phyloP scores from a whole-genome alignment of 495 filamentous ascomycete species.

The Baudoinia panamericana region DNA sequence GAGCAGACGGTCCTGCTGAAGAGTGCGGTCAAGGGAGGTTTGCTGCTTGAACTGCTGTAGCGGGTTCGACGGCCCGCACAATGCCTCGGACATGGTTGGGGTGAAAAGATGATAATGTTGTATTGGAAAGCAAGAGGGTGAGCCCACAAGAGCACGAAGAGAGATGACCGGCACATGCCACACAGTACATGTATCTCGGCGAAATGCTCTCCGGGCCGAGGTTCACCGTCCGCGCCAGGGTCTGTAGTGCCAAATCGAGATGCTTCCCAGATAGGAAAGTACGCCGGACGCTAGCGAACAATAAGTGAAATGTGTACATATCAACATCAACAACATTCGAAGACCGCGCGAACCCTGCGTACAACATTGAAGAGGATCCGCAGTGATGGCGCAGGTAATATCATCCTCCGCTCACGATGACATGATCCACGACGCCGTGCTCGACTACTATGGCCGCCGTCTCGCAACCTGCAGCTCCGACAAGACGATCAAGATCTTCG shows the following conservation, averaged over 20 bases:
- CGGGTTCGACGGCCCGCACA: constrained; percentile 84
- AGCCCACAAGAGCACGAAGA: constrained; percentile 1
- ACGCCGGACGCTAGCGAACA: too few relatives aligned
- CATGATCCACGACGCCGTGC: constrained; percentile 98
- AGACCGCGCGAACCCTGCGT: too few relatives aligned
- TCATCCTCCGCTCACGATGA: constrained; percentile 92
- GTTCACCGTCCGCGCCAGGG: too few relatives aligned
- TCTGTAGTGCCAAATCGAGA: too few relatives aligned
- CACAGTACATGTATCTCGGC: too few relatives aligned
- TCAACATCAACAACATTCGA: too few relatives aligned
- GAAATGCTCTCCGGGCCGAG: background rate
- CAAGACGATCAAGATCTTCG: constrained; percentile 98
- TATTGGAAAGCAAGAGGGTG: background rate
- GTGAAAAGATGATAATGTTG: constrained; percentile 2
- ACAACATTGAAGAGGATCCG: too few relatives aligned
- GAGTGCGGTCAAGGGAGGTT: constrained; percentile 56
- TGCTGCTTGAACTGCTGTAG: constrained; percentile 78
- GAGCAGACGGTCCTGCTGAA: constrained; percentile 70
- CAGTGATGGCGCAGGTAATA: constrained; percentile 58
- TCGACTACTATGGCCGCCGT: constrained; percentile 95
- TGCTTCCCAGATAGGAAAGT: too few relatives aligned
- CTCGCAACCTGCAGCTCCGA: constrained; percentile 96
- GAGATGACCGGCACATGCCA: too few relatives aligned
- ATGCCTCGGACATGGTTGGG: constrained; percentile 65
- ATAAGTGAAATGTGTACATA: too few relatives aligned